Evolutionary conservation across 2,329 filamentous ascomycete species (phyloP).

Genomic region (Botrytis cinerea): DNA sequence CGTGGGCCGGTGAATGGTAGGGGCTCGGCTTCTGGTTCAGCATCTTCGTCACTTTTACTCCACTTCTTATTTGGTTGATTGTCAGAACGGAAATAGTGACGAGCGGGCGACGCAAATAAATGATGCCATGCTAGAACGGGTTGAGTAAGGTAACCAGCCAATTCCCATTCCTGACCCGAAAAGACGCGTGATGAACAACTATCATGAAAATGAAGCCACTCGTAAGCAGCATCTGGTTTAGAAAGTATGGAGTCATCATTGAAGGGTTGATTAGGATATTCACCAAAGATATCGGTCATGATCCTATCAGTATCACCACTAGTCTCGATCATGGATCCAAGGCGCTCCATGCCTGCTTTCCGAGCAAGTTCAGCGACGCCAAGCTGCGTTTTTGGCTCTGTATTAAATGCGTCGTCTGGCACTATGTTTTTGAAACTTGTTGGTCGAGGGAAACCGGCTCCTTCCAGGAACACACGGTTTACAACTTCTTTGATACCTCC

Average conservation of each 20-base stretch:
- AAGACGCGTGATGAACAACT: constrained; percentile 76
- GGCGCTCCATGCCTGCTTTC: constrained; percentile 68
- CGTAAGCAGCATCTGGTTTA: constrained; percentile 79
- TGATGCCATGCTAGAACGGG: constrained; percentile 87
- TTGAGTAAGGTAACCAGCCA: constrained; percentile 82
- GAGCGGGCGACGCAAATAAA: constrained; percentile 75
- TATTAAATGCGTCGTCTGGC: constrained; percentile 35
- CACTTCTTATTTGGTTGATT: constrained; percentile 46
- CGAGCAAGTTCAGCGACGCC: constrained; percentile 74
- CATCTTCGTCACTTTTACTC: constrained; percentile 23
- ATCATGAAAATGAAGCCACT: constrained; percentile 96
- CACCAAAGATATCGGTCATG: constrained; percentile 78
- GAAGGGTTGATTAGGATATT: constrained; percentile 84
- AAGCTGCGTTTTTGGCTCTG: constrained; percentile 56
- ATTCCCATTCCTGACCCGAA: constrained; percentile 88
- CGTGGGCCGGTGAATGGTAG: constrained; percentile 79
- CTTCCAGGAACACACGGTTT: constrained; percentile 75
- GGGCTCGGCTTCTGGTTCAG: constrained; percentile 44
- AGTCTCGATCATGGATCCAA: constrained; percentile 76
- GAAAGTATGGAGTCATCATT: constrained; percentile 90
- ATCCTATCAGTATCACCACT: constrained; percentile 78
- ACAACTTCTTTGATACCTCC: constrained; percentile 75
- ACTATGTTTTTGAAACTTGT: constrained; percentile 33
- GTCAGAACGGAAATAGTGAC: constrained; percentile 46
- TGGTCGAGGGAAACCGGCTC: constrained; percentile 64